phyloP scores from a whole-genome alignment of 148 eudicot genomes.

The Agrostemma githago region DNA sequence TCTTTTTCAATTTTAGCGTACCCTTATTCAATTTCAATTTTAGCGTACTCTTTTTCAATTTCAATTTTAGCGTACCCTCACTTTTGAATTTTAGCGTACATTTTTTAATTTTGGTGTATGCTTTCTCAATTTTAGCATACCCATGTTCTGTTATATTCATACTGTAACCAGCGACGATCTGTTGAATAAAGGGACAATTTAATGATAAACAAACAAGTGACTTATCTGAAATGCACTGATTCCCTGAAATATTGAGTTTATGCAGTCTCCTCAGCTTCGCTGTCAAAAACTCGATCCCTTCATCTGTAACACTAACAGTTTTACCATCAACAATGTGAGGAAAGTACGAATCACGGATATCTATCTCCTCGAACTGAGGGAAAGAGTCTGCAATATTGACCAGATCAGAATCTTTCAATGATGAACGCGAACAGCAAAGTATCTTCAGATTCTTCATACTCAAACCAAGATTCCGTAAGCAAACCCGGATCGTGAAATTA shows the following conservation, averaged over 20 bases:
- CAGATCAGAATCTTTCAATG: slow-evolving; percentile 22
- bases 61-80: no score
- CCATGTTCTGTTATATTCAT: slow-evolving; percentile 22
- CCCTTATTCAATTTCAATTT: no score
- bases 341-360: slow-evolving; percentile 9
- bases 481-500: slow-evolving; percentile 23
- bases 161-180: slow-evolving; percentile 1
- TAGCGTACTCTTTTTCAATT: no score
- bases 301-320: slow-evolving; percentile 20
- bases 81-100: no score
- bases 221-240: slow-evolving; percentile 16
- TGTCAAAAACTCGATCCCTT: slow-evolving; percentile 21
- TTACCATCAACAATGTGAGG: background rate
- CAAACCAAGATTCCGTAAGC: slow-evolving; percentile 19
- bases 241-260: slow-evolving; percentile 17
- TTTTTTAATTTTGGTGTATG: no score
- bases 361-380: slow-evolving; percentile 22
- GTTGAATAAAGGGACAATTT: slow-evolving; percentile 17
- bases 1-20: no score
- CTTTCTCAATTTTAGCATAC: no score
- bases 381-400: slow-evolving; percentile 21
- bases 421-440: slow-evolving; percentile 19
- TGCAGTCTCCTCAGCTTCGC: slow-evolving; percentile 20
- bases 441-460: slow-evolving; percentile 21
- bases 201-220: slow-evolving; percentile 27